Conservation (phyloP, 2,329 filamentous ascomycete genomes). For the Exserohilum turcica region DNA sequence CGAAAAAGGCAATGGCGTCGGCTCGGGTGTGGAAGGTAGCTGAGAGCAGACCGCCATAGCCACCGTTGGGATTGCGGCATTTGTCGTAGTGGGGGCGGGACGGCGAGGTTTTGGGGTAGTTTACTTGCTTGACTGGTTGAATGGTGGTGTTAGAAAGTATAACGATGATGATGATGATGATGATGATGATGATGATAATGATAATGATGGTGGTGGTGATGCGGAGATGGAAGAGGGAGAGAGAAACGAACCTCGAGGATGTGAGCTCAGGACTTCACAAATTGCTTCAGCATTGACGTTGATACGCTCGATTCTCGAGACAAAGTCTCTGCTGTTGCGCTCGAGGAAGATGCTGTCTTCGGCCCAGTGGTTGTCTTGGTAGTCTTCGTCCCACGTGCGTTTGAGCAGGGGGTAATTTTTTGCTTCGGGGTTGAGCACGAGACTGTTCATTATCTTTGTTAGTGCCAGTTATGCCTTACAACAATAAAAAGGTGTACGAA, state of each 20-base stretch:
- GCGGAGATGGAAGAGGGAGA: neutral
- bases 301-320: slow-evolving; percentile 78
- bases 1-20: slow-evolving; percentile 81
- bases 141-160: no score
- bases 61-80: slow-evolving; percentile 73
- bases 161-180: no score
- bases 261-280: slow-evolving; percentile 69
- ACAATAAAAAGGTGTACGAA: no score
- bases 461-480: no score
- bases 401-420: slow-evolving; percentile 75
- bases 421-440: slow-evolving; percentile 68
- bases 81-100: slow-evolving; percentile 77
- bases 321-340: slow-evolving; percentile 92
- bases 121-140: slow-evolving; percentile 71
- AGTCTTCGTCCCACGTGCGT: slow-evolving; percentile 65
- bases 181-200: no score
- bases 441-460: slow-evolving; percentile 41
- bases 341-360: slow-evolving; percentile 96
- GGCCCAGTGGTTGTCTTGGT: slow-evolving; percentile 90
- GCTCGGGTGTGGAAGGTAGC: slow-evolving; percentile 74
- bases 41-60: slow-evolving; percentile 89
- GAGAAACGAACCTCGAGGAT: slow-evolving; percentile 53
- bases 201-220: no score
- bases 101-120: slow-evolving; percentile 82
- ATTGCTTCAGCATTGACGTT: slow-evolving; percentile 86